These are phyloP conservation scores for Podospora australis DNA, from an alignment of 495 filamentous ascomycete genomes.

Conservation along the genomic window DNA sequence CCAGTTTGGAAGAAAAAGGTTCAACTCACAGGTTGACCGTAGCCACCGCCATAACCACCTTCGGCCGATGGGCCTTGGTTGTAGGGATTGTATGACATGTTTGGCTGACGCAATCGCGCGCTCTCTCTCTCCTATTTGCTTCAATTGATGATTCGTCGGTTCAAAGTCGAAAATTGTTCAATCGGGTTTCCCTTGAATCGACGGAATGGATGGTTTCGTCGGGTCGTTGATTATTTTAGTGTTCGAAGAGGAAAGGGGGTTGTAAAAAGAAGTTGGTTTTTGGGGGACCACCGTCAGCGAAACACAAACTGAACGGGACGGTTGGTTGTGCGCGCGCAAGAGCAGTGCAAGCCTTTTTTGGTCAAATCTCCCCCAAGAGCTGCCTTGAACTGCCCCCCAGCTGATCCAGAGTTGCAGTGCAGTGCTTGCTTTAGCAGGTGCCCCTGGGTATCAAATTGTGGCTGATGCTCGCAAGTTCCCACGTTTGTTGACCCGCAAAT, in stretches of 20 bases:
- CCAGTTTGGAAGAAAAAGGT: constrained; percentile 3
- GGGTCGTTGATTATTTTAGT: background rate
- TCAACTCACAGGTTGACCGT: constrained; percentile 25
- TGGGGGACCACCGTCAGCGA: no score
- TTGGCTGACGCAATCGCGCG: constrained; percentile 14
- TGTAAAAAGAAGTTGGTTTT: constrained; percentile 6
- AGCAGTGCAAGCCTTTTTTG: background rate
- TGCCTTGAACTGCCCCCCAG: background rate
- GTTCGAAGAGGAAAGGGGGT: background rate
- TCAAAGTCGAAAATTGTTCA: background rate
- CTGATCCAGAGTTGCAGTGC: background rate
- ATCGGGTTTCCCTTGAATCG: no score
- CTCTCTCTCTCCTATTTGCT: no score
- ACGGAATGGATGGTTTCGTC: background rate
- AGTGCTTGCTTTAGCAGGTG: background rate
- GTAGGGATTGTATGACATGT: constrained; percentile 45
- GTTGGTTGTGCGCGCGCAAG: no score
- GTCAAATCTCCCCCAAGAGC: background rate
- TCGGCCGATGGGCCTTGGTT: constrained; percentile 37
- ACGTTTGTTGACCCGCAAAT: background rate
- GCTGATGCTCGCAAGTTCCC: background rate
- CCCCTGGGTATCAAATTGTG: background rate
- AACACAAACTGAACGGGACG: no score
- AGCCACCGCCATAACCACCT: constrained; percentile 38
- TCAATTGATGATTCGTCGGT: constrained; percentile 11